These are phyloP conservation scores for Haplosporangium sp. DNA, from an alignment of 371 early-diverging fungal genomes.

Conservation along the genomic window DNA sequence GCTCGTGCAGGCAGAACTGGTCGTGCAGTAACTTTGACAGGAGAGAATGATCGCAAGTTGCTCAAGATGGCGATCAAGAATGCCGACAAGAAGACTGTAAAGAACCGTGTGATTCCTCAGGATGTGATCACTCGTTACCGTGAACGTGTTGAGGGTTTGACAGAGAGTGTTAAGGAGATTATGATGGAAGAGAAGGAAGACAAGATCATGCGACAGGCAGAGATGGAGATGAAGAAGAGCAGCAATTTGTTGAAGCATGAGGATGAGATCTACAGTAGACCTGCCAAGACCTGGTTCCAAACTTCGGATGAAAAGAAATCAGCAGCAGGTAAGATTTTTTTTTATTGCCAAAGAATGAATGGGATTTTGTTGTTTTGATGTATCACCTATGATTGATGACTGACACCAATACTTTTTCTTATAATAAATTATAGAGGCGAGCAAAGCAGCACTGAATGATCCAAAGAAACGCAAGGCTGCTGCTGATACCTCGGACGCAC, in stretches of 20 bases:
- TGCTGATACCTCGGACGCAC: conserved; percentile 53
- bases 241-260: conserved; percentile 87
- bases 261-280: conserved; percentile 90
- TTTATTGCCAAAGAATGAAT: not conserved
- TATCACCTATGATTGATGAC: not conserved
- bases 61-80: conserved; percentile 95
- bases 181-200: conserved; percentile 90
- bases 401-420: too few relatives aligned
- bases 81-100: conserved; percentile 77
- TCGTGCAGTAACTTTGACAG: conserved; percentile 86
- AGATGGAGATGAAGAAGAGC: conserved; percentile 90
- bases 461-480: conserved; percentile 55
- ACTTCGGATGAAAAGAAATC: conserved; percentile 69
- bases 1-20: conserved; percentile 96
- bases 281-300: conserved; percentile 96
- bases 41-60: conserved; percentile 93
- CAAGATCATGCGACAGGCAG: conserved; percentile 77
- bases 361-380: not conserved
- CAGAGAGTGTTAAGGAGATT: conserved; percentile 80
- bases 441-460: conserved; percentile 58
- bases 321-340: conserved; percentile 42
- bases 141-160: conserved; percentile 71
- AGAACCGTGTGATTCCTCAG: conserved; percentile 88
- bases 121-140: conserved; percentile 83
- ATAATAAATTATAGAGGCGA: conserved; percentile 22